Conservation (phyloP, 2,329 filamentous ascomycete species). For the Botrytis elliptica region DNA sequence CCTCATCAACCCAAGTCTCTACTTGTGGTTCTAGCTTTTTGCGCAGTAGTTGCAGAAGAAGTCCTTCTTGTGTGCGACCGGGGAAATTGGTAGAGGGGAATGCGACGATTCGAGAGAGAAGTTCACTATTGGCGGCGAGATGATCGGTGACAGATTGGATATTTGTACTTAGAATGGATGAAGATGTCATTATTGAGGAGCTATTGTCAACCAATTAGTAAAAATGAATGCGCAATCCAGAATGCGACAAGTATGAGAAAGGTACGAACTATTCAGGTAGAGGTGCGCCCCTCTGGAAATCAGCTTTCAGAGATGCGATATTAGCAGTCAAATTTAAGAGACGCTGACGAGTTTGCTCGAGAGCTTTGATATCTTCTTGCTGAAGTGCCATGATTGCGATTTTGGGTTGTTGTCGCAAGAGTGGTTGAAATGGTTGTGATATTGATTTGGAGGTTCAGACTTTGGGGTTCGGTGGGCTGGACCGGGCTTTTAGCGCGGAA, state of each 20-base stretch:
- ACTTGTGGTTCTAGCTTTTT: constrained; percentile 81
- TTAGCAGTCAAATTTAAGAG: constrained; percentile 68
- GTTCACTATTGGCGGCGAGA: constrained; percentile 62
- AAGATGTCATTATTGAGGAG: constrained; percentile 69
- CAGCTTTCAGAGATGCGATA: constrained; percentile 61
- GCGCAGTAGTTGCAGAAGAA: constrained; percentile 69
- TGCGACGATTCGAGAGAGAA: constrained; percentile 68
- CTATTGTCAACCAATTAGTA: constrained; percentile 44
- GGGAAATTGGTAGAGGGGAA: constrained; percentile 77
- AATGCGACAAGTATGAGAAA: neutral
- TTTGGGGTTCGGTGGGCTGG: neutral
- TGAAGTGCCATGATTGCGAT: constrained; percentile 32
- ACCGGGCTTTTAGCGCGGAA: constrained; percentile 1
- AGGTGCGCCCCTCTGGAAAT: constrained; percentile 61
- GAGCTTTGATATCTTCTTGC: constrained; percentile 60
- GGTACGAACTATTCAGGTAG: constrained; percentile 62
- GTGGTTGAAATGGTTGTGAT: neutral
- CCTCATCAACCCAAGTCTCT: constrained; percentile 69
- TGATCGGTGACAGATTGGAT: constrained; percentile 65
- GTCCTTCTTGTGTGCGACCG: constrained; percentile 62
- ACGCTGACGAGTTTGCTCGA: constrained; percentile 69
- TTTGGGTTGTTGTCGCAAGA: constrained; percentile 3
- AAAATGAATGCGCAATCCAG: neutral
- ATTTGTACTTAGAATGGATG: constrained; percentile 69
- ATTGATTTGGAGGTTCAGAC: neutral